A percentile compares a stretch with the other conserved stretches of the same genome.
These are phyloP conservation scores for Teratosphaeria pseudoeucalypti DNA, from an alignment of 2,329 filamentous ascomycete species.

Conservation along the genomic window DNA sequence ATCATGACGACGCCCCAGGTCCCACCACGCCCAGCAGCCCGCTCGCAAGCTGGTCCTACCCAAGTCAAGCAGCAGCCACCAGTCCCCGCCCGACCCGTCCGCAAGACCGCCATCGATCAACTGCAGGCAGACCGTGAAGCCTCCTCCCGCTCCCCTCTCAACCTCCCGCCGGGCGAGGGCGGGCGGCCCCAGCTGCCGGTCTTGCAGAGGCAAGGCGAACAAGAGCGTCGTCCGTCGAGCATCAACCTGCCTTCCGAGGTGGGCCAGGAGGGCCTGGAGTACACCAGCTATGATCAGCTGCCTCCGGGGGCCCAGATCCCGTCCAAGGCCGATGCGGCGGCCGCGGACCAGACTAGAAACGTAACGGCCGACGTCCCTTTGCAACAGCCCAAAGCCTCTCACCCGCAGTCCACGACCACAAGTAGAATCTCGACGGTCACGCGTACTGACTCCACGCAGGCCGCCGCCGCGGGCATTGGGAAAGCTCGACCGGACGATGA, in stretches of 20 bases:
- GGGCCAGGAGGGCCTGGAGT: constrained; percentile 84
- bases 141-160: constrained; percentile 78
- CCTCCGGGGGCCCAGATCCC: constrained; percentile 24
- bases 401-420: constrained; percentile 72
- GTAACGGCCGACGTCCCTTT: constrained; percentile 74
- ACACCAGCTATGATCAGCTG: constrained; percentile 51
- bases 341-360: constrained; percentile 44
- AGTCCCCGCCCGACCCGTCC: constrained; percentile 69
- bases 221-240: constrained; percentile 55
- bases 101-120: constrained; percentile 50
- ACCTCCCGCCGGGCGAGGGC: constrained; percentile 47
- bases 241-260: constrained; percentile 64
- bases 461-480: constrained; percentile 75
- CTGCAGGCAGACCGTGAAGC: constrained; percentile 66
- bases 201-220: constrained; percentile 22
- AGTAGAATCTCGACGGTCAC: constrained; percentile 75
- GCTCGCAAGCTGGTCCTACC: constrained; percentile 37
- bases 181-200: constrained; percentile 19
- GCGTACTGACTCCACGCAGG: constrained; percentile 79
- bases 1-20: constrained; percentile 46
- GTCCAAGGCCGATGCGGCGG: constrained; percentile 13
- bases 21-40: constrained; percentile 50
- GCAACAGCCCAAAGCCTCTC: constrained; percentile 77
- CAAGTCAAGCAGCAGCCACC: constrained; percentile 48
- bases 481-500: constrained; percentile 47